Evolutionary conservation across 371 early-diverging fungal genomes (phyloP).

Genomic region (Catenaria anguillulae): DNA sequence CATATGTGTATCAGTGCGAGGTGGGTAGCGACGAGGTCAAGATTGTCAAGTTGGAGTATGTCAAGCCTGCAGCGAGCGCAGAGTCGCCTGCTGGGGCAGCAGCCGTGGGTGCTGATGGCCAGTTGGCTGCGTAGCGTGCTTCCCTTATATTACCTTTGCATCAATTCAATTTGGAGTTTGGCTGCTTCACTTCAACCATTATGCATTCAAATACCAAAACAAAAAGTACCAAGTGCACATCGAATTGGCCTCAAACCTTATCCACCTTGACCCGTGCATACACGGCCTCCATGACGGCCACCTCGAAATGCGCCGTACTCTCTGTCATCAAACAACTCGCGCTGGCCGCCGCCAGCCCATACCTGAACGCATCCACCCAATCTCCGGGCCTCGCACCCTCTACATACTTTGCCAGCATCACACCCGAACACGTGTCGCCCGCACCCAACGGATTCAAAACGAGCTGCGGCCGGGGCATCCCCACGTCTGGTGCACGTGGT

Average conservation of each 20-base stretch:
- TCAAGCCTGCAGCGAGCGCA: conserved; percentile 28
- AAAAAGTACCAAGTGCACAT: too few relatives aligned
- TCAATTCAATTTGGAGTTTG: too few relatives aligned
- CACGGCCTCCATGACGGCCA: conserved; percentile 17
- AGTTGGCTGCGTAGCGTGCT: too few relatives aligned
- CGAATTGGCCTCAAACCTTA: too few relatives aligned
- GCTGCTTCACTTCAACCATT: too few relatives aligned
- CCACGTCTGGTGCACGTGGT: neutral
- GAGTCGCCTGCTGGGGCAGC: too few relatives aligned
- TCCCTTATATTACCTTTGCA: too few relatives aligned
- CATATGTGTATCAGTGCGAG: conserved; percentile 82
- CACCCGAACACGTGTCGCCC: conserved; percentile 31
- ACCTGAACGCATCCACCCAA: conserved; percentile 17
- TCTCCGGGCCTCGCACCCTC: conserved; percentile 19
- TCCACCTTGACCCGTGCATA: conserved; percentile 11
- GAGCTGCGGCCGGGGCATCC: conserved; percentile 8
- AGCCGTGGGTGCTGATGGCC: too few relatives aligned
- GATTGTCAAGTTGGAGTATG: conserved; percentile 80
- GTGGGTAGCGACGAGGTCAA: conserved; percentile 60
- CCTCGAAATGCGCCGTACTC: conserved; percentile 24
- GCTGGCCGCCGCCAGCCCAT: conserved; percentile 30
- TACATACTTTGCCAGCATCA: conserved; percentile 22
- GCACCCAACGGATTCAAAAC: conserved; percentile 32
- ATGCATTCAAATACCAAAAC: too few relatives aligned
- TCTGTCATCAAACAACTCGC: conserved; percentile 29